A percentile compares a stretch with the other conserved stretches of the same genome.
Conservation (phyloP, 2,329 filamentous ascomycete species). For the Hirsutella thompsonii region DNA sequence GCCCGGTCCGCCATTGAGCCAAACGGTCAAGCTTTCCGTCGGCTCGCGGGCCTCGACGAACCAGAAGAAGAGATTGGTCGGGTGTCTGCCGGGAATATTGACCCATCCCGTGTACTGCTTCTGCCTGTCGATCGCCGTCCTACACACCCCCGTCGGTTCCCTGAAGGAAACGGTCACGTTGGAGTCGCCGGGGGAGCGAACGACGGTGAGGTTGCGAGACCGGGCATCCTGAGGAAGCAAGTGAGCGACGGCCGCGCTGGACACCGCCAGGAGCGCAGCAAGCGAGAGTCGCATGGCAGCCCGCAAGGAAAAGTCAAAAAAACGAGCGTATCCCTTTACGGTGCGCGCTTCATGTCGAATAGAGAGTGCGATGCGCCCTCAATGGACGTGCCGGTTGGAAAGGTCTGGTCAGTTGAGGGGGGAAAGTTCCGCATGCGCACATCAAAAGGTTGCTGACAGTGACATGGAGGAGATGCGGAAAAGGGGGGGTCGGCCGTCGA, state of each 20-base stretch:
- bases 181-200: slow-evolving; percentile 48
- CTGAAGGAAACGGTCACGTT: slow-evolving; percentile 59
- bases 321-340: neutral
- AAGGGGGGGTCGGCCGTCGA: too few relatives aligned
- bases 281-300: slow-evolving; percentile 8
- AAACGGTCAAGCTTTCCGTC: slow-evolving; percentile 37
- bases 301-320: too few relatives aligned
- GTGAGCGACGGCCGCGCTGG: slow-evolving; percentile 15
- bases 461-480: too few relatives aligned
- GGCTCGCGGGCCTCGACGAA: slow-evolving; percentile 31
- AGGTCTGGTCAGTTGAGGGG: too few relatives aligned
- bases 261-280: slow-evolving; percentile 6
- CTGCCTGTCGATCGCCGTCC: slow-evolving; percentile 50
- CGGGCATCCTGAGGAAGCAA: slow-evolving; percentile 17
- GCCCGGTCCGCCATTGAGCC: slow-evolving; percentile 56
- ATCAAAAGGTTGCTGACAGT: too few relatives aligned
- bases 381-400: too few relatives aligned
- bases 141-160: slow-evolving; percentile 45
- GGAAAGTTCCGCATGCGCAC: too few relatives aligned
- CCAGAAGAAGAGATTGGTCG: slow-evolving; percentile 40
- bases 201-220: slow-evolving; percentile 34
- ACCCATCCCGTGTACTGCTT: slow-evolving; percentile 63
- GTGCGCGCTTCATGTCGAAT: neutral
- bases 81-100: slow-evolving; percentile 40
- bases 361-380: neutral